Evolutionary conservation across 768 basidiomycete genomes (phyloP).

Genomic region (Boletus pseudo-olivaceus): DNA sequence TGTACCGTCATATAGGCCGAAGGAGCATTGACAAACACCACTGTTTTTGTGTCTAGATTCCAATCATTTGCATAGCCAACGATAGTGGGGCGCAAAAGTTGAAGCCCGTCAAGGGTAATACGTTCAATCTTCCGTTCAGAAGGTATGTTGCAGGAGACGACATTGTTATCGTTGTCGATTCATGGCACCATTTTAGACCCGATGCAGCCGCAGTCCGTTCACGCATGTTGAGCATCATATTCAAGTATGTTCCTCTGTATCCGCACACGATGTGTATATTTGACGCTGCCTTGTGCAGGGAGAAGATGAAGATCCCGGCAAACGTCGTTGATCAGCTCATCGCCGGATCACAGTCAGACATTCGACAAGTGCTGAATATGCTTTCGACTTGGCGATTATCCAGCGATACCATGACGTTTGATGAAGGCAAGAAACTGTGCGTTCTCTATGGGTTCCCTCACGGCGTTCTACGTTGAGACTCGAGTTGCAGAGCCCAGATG

Average conservation of each 20-base stretch:
- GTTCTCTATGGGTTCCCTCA: constrained; percentile 25
- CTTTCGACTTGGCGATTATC: constrained; percentile 96
- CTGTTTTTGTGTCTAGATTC: constrained; percentile 53
- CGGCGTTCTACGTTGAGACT: background rate
- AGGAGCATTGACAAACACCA: background rate
- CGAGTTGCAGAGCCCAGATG: constrained; percentile 61
- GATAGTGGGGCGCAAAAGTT: constrained; percentile 85
- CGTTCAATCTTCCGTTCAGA: constrained; percentile 72
- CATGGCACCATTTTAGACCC: constrained; percentile 51
- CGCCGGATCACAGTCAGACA: constrained; percentile 86
- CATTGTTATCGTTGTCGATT: background rate
- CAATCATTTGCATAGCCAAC: constrained; percentile 97
- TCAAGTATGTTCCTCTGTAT: constrained; percentile 60
- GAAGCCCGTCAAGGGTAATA: constrained; percentile 73
- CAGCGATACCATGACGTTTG: constrained; percentile 77
- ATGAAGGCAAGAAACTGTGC: constrained; percentile 88
- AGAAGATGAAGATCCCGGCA: constrained; percentile 88
- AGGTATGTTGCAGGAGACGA: constrained; percentile 46
- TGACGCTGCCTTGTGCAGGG: constrained; percentile 43
- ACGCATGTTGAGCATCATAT: constrained; percentile 80
- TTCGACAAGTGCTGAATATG: constrained; percentile 97
- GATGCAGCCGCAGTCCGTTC: constrained; percentile 75
- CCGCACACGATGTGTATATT: too few relatives aligned
- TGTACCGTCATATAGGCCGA: background rate
- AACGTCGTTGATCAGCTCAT: constrained; percentile 93